phyloP scores from a whole-genome alignment of 129 eudicot genomes.

The Rutidosis leptorrhynchoides region DNA sequence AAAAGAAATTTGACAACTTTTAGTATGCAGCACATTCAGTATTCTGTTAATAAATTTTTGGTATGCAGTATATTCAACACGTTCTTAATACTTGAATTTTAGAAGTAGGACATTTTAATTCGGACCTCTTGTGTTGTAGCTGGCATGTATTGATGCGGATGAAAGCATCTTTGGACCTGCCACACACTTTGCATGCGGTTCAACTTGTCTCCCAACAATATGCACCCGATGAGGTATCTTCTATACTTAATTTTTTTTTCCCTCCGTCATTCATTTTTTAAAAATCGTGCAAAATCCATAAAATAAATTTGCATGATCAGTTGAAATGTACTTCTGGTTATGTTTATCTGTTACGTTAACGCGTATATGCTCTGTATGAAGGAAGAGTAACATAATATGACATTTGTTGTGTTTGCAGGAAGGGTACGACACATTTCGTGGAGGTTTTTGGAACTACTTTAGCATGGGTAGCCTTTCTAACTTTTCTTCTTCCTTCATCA shows the following conservation, averaged over 20 bases:
- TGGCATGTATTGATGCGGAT: conserved; percentile 92
- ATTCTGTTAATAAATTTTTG: too few species aligned
- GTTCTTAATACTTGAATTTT: conserved; percentile 1
- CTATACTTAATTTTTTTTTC: neutral
- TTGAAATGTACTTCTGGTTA: too few species aligned
- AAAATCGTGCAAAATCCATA: neutral
- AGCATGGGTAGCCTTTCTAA: conserved; percentile 99
- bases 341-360: neutral
- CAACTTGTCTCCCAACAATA: too few species aligned
- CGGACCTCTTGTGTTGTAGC: conserved; percentile 39
- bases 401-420: conserved; percentile 41
- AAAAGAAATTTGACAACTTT: conserved; percentile 4
- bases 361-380: too few species aligned
- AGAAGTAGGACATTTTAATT: neutral
- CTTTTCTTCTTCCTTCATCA: too few species aligned
- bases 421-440: conserved; percentile 74
- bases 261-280: neutral
- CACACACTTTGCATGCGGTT: conserved; percentile 78
- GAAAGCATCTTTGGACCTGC: conserved; percentile 82
- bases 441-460: conserved; percentile 97
- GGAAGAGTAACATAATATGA: neutral
- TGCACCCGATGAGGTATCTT: conserved; percentile 46
- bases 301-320: neutral
- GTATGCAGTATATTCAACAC: too few species aligned
- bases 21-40: neutral